Base-by-base conservation (phyloP, 768 basidiomycete genomes). In the Lentinula sp. region DNA sequence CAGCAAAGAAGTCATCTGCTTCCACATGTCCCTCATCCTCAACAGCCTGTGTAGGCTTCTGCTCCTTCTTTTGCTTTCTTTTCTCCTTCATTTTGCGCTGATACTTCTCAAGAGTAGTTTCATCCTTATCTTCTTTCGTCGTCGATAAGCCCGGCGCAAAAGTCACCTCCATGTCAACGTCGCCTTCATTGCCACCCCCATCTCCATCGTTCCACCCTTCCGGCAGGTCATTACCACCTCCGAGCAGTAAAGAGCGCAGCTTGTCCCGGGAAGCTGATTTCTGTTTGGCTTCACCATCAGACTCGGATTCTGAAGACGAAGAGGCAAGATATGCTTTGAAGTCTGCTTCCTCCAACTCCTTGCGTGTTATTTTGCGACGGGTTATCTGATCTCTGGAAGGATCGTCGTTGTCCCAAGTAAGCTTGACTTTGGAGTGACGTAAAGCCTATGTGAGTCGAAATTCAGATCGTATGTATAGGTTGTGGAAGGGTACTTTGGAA, bases 331-430 rank as follows among this genome's bases (percentile, higher is more conserved):
- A 89, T 28, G 86, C 89, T 56, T 80, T 84, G 78, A 96, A 98
- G 68, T 98, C 95, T 59, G 85, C 84, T 61, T 95, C 89, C 53
- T 97, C 95, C 31, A 98, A 88, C 70, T 98, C 93, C 69, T 93
- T 87, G 57, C 83, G 81, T 0, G 91, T 84, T 45, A 97, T 76
- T 0, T 78, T 77, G 21, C 94, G 88, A 50, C 94, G 85, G 1
- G 95, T 93, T 53, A 95, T 67, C 48, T 85, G 85, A 60, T 80
- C 82, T 43, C 96, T 88, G 68, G 95, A 90, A 0, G 91, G 88
- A 65, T 98, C 95, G 71, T 98, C 97, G 59, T 95, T 92, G 65
- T 99, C 97, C 97, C 97, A 99, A 4, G 95, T 97, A 35, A 98
- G 82, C 69, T 93, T 97, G 62, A 98, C 96, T 78, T 94, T 97